Conservation (phyloP, 768 basidiomycete species). For the Suillus lakei region DNA sequence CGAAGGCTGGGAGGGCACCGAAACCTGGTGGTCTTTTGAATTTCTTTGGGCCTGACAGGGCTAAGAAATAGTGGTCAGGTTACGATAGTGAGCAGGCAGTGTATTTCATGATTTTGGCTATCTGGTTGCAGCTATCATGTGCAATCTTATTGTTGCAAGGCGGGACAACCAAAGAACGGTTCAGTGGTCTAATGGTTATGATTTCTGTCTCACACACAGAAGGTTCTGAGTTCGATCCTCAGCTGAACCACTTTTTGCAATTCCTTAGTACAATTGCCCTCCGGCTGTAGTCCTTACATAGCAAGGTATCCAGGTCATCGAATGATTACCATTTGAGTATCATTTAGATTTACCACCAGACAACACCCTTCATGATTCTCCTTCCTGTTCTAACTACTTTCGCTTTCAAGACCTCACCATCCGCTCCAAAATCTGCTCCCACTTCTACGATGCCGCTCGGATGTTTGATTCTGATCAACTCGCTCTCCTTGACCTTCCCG, state of each 20-base stretch:
- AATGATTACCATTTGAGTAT: background rate
- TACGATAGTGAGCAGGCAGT: background rate
- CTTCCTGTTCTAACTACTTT: conserved; percentile 72
- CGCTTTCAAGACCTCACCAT: conserved; percentile 58
- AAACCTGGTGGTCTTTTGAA: conserved; percentile 37
- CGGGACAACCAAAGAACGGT: conserved; percentile 17
- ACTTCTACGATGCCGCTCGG: conserved; percentile 73
- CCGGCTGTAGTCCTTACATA: no score
- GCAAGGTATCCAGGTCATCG: background rate
- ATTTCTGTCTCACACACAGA: conserved; percentile 54
- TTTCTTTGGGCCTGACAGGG: conserved; percentile 37
- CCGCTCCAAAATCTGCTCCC: conserved; percentile 53
- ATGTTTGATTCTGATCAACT: conserved; percentile 58
- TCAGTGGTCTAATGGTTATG: conserved; percentile 54
- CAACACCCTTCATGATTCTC: conserved; percentile 70
- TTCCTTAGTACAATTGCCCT: background rate
- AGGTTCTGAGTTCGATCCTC: conserved; percentile 54
- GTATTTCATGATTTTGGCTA: background rate
- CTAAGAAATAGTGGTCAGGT: conserved; percentile 26
- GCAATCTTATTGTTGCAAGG: no score
- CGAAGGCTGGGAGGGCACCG: conserved; percentile 19
- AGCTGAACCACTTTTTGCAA: conserved; percentile 41
- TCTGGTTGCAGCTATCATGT: no score
- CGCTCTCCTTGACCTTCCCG: conserved; percentile 26
- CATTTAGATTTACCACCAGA: conserved; percentile 57